These are phyloP conservation scores for Paecilomyces niveus DNA, from an alignment of 2,329 filamentous ascomycete species.

Conservation along the genomic window DNA sequence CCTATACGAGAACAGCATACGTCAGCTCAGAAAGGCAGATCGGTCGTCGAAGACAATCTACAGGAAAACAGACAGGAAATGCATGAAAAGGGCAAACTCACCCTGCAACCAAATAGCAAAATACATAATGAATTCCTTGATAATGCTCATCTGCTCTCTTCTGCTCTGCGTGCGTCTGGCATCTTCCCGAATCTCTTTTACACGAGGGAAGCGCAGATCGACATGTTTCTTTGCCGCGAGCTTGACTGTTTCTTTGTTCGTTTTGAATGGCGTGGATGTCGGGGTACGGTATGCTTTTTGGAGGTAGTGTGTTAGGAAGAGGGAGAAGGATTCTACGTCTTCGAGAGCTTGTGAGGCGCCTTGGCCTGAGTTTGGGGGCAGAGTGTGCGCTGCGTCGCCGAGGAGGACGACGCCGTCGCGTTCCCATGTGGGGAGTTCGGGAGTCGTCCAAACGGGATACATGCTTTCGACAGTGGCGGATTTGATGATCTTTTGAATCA, in stretches of 20 bases:
- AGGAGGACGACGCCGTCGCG: slow-evolving; percentile 44
- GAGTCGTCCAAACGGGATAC: slow-evolving; percentile 44
- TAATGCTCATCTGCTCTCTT: slow-evolving; percentile 26
- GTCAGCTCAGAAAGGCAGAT: too few species aligned
- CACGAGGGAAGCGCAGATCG: slow-evolving; percentile 26
- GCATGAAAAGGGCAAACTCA: slow-evolving; percentile 11
- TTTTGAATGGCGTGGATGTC: not conserved
- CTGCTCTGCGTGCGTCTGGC: slow-evolving; percentile 25
- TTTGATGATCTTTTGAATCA: slow-evolving; percentile 35
- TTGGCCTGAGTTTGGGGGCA: slow-evolving; percentile 49
- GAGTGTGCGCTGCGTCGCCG: slow-evolving; percentile 52
- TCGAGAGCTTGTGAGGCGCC: slow-evolving; percentile 51
- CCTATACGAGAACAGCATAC: slow-evolving; percentile 13
- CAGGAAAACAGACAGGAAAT: too few species aligned
- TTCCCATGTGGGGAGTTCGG: slow-evolving; percentile 42
- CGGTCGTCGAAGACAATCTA: too few species aligned
- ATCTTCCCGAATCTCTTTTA: slow-evolving; percentile 24
- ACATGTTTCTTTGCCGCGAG: slow-evolving; percentile 25
- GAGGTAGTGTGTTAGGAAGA: slow-evolving; percentile 33
- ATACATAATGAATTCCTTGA: slow-evolving; percentile 34
- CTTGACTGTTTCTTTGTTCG: slow-evolving; percentile 15
- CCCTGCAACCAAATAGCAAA: slow-evolving; percentile 28
- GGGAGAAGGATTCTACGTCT: slow-evolving; percentile 43
- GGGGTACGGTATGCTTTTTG: slow-evolving; percentile 5
- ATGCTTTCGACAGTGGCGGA: slow-evolving; percentile 35